Base-by-base conservation (phyloP, 306 rosid species). In the Coriaria nepalensis region DNA sequence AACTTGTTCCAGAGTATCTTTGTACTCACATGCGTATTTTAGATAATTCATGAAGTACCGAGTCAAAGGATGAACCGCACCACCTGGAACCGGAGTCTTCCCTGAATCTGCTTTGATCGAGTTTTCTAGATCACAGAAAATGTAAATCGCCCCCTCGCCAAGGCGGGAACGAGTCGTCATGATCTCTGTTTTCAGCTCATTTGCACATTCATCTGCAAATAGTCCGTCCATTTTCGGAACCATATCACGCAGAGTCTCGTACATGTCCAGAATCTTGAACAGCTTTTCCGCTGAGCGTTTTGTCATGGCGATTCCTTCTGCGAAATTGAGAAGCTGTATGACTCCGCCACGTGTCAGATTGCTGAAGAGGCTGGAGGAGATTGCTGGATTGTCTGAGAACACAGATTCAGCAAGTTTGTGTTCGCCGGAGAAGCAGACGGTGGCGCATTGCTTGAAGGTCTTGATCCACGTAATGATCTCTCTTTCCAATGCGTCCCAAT, bases 11-110 rank as follows among this genome's bases (percentile, higher is more conserved):
- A 83, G 39, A 0, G 96, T 62, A 45, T 63, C 75, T 15, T 62
- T 82, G 66, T 87, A 87, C 78, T 79, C 96, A 53, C 93, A 80
- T 4, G 80, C 78, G 56, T 82, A 83, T 51, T 83, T 70, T 10
- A 87, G 63, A 49, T 87, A 87, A 43, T 87, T 87, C 75, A 87
- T 68, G 4, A 81, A 77, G 65, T 87, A 83, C 6, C 96, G 94
- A n/a, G 82, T 75, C 63, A 83, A 54, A 0, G 94, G 96, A 40
- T 87, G 96, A 13, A 87, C 78, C 0, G 80, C 80, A 5, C 96
- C 96, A 5, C 77, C 72, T 0, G 96, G 80, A 10, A 87, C 87
- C 0, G 93, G 76, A 35, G 64, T 71, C 59, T 56, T 75, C 42
- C 79, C 79, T 0, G 65, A 65, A 9, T 87, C 85, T 6, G 73